Conservation (phyloP, 805 yeast species). For the Teunomyces lycoperdinae region DNA sequence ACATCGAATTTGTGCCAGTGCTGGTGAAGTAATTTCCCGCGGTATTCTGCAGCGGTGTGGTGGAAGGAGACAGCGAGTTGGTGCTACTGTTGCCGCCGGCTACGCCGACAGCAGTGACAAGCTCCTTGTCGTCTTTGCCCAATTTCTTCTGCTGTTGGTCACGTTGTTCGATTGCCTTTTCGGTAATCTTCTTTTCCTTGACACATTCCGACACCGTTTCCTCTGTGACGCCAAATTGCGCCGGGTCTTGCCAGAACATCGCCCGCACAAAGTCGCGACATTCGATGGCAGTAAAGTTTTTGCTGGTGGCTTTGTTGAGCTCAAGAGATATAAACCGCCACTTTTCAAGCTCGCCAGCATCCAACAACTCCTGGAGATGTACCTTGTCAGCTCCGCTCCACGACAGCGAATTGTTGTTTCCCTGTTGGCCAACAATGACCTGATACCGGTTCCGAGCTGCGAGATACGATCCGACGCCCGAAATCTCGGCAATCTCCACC, state of each 20-base stretch:
- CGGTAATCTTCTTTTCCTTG: slow-evolving; percentile 36
- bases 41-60: neutral
- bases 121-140: slow-evolving; percentile 7
- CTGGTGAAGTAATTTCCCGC: slow-evolving; percentile 5
- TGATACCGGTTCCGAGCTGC: slow-evolving; percentile 80
- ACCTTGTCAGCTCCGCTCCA: slow-evolving; percentile 59
- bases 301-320: slow-evolving; percentile 52
- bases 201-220: slow-evolving; percentile 39
- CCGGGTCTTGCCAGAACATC: slow-evolving; percentile 56
- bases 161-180: slow-evolving; percentile 23
- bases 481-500: slow-evolving; percentile 68
- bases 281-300: slow-evolving; percentile 48
- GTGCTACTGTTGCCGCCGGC: slow-evolving; percentile 1
- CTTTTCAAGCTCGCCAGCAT: slow-evolving; percentile 68
- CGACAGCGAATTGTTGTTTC: slow-evolving; percentile 60
- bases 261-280: slow-evolving; percentile 53
- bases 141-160: slow-evolving; percentile 12
- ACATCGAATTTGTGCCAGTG: neutral
- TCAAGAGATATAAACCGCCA: slow-evolving; percentile 66
- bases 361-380: slow-evolving; percentile 51
- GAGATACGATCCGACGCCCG: slow-evolving; percentile 61
- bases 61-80: neutral
- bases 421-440: slow-evolving; percentile 80
- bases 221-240: slow-evolving; percentile 53
- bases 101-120: neutral